A percentile compares a stretch with the other conserved stretches of the same genome.
Evolutionary conservation across 1,284 basidiomycete species (phyloP).

Genomic region (Boletus sp.): DNA sequence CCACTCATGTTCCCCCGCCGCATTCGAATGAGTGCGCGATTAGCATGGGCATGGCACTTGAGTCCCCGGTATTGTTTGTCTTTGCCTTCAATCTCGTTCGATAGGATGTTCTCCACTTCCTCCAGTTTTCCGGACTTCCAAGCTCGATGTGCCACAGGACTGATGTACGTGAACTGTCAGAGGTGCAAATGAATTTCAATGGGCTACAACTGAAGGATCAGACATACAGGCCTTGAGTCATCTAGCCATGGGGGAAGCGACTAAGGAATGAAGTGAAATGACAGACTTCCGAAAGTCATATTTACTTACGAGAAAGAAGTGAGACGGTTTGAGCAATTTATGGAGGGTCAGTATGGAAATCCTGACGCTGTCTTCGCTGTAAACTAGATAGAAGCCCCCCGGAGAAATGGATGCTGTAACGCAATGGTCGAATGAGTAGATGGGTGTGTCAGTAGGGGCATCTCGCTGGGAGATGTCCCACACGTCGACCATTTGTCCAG

Average conservation of each 20-base stretch:
- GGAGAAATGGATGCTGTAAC: background rate
- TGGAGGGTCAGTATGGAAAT: background rate
- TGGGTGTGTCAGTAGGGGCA: background rate
- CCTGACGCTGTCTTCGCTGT: background rate
- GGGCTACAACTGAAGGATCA: too few relatives aligned
- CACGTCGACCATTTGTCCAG: background rate
- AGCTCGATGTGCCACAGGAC: background rate
- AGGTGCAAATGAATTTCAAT: background rate
- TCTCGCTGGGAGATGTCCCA: conserved; percentile 9
- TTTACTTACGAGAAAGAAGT: conserved; percentile 1
- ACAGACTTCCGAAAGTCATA: background rate
- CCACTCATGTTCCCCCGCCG: background rate
- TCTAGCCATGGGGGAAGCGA: background rate
- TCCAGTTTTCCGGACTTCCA: conserved; percentile 3
- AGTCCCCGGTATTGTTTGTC: background rate
- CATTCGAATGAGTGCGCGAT: conserved; percentile 6
- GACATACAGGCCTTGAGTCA: background rate
- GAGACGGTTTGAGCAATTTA: background rate
- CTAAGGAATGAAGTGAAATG: background rate
- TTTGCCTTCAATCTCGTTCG: conserved; percentile 6
- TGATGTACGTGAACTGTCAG: conserved; percentile 3
- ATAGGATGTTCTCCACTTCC: background rate
- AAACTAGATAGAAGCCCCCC: background rate
- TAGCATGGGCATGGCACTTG: background rate
- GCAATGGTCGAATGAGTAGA: background rate